Percentiles rank a stretch among this genome's conserved stretches.
phyloP scores from a whole-genome alignment of 768 basidiomycete species.

The Gymnopilus junonius region DNA sequence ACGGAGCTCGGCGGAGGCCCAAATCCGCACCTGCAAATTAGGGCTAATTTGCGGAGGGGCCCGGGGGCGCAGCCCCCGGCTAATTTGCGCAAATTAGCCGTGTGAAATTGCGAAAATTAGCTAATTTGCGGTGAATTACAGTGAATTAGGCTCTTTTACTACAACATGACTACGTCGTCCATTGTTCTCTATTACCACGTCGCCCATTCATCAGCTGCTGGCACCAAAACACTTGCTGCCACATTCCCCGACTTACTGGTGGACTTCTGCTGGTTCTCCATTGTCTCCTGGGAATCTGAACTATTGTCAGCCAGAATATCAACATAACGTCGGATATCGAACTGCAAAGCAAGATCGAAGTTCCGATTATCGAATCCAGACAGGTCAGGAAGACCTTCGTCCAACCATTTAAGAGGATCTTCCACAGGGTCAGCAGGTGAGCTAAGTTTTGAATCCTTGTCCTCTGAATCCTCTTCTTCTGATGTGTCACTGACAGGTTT shows the following conservation, averaged over 20 bases:
- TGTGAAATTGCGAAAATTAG: too few species aligned
- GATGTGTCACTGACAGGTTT: too few species aligned
- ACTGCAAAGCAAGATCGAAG: not conserved
- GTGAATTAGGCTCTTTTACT: too few species aligned
- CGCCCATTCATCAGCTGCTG: not conserved
- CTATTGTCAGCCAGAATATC: not conserved
- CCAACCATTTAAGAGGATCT: not conserved
- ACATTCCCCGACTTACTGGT: too few species aligned
- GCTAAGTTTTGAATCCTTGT: too few species aligned
- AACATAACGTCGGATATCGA: not conserved
- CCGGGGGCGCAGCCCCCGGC: too few species aligned
- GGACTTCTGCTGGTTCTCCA: not conserved
- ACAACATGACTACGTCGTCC: too few species aligned
- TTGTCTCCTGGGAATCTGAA: not conserved
- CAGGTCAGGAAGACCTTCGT: not conserved
- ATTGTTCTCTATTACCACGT: not conserved
- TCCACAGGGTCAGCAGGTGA: too few species aligned
- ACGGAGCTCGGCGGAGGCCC: not conserved
- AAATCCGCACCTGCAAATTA: not conserved
- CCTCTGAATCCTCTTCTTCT: too few species aligned
- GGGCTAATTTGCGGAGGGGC: conserved; percentile 3
- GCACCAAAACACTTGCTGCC: not conserved
- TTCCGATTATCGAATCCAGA: not conserved
- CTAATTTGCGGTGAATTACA: too few species aligned
- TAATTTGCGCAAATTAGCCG: too few species aligned